A percentile compares a stretch with the other conserved stretches of the same genome.
Evolutionary conservation across 352 stramenopile genomes (phyloP).

Genomic region (Thraustochytrium sp.): DNA sequence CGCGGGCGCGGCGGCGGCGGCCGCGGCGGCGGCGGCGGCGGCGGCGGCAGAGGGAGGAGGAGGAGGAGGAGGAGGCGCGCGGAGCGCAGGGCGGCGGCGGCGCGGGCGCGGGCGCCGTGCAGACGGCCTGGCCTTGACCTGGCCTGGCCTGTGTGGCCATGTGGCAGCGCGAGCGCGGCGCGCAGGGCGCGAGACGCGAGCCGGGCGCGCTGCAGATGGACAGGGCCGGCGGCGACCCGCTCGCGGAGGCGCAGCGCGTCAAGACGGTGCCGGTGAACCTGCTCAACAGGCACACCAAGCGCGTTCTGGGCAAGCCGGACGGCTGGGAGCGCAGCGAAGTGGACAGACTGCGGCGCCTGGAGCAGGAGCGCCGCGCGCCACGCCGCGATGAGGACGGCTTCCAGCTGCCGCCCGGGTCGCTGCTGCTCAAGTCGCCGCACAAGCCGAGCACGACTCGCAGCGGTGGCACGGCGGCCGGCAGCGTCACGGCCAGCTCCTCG

Average conservation of each 20-base stretch:
- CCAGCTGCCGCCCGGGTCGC: background rate
- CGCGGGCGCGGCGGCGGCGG: too few species aligned
- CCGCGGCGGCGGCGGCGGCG: too few species aligned
- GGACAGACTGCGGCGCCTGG: background rate
- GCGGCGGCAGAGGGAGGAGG: too few species aligned
- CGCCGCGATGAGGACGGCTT: background rate
- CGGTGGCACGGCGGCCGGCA: background rate
- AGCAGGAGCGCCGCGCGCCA: background rate
- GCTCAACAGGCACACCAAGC: constrained; percentile 32
- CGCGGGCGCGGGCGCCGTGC: too few species aligned
- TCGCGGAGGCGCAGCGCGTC: background rate
- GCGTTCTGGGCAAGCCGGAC: background rate
- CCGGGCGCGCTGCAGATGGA: background rate
- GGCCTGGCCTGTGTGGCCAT: too few species aligned
- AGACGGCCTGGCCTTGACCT: too few species aligned
- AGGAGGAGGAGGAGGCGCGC: too few species aligned
- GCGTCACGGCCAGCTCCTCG: background rate
- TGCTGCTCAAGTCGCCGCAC: constrained; percentile 18
- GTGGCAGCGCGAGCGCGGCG: too few species aligned
- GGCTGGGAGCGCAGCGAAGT: background rate
- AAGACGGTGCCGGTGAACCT: constrained; percentile 28
- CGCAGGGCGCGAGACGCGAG: background rate
- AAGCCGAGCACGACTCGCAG: background rate
- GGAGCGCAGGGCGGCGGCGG: too few species aligned
- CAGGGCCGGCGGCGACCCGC: background rate